phyloP scores from a whole-genome alignment of 805 yeast species.

The Schizosaccharomyces cryophilus region DNA sequence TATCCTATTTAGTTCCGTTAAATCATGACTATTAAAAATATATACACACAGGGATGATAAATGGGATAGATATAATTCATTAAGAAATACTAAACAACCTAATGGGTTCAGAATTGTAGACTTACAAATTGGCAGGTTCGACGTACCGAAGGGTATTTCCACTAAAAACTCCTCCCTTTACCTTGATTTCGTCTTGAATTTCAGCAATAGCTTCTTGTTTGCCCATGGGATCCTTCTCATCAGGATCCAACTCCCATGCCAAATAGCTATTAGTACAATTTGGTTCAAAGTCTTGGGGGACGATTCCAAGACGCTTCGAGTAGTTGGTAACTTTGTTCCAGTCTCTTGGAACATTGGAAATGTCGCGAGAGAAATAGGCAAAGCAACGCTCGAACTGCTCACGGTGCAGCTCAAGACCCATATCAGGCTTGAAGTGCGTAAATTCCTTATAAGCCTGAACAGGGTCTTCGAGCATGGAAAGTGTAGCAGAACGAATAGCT shows the following conservation, averaged over 20 bases:
- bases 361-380: constrained; percentile 29
- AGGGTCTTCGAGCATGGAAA: constrained; percentile 22
- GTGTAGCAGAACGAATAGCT: constrained; percentile 29
- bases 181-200: constrained; percentile 4
- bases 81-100: no score
- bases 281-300: constrained; percentile 25
- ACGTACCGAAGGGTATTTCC: constrained; percentile 1
- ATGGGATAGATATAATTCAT: no score
- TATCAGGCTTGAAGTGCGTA: constrained; percentile 23
- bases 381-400: constrained; percentile 29
- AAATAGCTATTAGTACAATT: constrained; percentile 29
- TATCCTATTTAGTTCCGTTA: no score
- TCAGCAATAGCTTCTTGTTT: constrained; percentile 23
- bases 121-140: constrained; percentile 17
- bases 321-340: constrained; percentile 32
- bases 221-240: constrained; percentile 22
- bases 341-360: constrained; percentile 30
- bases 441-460: constrained; percentile 23
- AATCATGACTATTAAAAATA: no score
- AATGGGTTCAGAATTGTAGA: no score
- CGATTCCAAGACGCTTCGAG: constrained; percentile 28
- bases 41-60: no score
- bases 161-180: constrained; percentile 3
- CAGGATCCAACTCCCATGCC: constrained; percentile 26
- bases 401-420: constrained; percentile 19